Evolutionary conservation across 176 grass and related monocot genomes (phyloP), one percentile per base, ranked within the genome.

Genomic region (Carex littledalei): DNA sequence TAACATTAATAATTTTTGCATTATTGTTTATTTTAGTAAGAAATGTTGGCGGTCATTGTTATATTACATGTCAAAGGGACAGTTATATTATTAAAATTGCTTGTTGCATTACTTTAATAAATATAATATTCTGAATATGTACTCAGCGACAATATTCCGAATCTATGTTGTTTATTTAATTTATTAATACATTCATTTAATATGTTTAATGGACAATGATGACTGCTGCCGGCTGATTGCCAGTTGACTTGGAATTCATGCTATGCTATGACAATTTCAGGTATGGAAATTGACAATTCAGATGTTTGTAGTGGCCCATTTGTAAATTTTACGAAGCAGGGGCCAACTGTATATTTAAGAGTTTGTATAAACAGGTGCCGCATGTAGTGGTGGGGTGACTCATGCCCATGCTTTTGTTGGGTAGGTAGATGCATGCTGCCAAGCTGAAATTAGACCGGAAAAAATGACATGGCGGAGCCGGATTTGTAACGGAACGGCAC

Each of bases 301-400:
- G 3, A 59, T 3, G 3, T 79, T 60, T 16, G 5, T 35, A 63
- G 32, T 32, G 21, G 37, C 6, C 16, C 11, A 9, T 7, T 65
- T 65, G 79, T 20, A 49, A 65, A 81, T 57, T 24, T 32, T 10
- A 56, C 47, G 8, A 54, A 58, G 75, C 16, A 35, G 57, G 53
- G 55, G 3, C 32, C 29, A 63, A 81, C 41, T 61, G 17, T 60
- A 32, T 57, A 57, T 8, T 17, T 35, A 13, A 37, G 18, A 24
- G 57, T 63, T 81, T 63, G 29, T 64, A 52, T 81, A 62, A 81
- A 63, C 31, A 61, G 58, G 29, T 81, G 79, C 22, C 58, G 63
- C 78, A 37, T 65, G 80, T 18, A 64, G 35, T 41, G 16, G 60
- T 82, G 80, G 59, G 35, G 58, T 47, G 80, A 82, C 80, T 65